A percentile compares a stretch with the other conserved stretches of the same genome.
phyloP scores from a whole-genome alignment of 257 asterid species.

The Nicotiana obtusifolia region DNA sequence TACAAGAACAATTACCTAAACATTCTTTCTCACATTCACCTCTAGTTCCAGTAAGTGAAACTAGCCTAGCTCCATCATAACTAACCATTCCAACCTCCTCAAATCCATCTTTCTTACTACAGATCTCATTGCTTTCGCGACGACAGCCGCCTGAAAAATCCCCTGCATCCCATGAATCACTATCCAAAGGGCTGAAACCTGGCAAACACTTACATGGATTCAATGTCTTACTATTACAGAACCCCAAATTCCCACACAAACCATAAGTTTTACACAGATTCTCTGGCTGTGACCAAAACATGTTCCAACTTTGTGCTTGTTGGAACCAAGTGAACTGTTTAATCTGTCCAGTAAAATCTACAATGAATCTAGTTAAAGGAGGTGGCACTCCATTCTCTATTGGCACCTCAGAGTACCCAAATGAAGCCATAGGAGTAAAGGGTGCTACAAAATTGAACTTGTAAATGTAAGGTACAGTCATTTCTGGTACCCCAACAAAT shows the following conservation, averaged over 20 bases:
- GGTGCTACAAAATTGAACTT: slow-evolving; percentile 45
- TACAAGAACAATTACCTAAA: slow-evolving; percentile 58
- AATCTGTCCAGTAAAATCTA: slow-evolving; percentile 60
- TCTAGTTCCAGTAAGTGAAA: slow-evolving; percentile 41
- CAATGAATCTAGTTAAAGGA: slow-evolving; percentile 56
- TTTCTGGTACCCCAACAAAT: slow-evolving; percentile 62
- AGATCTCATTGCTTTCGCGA: slow-evolving; percentile 26
- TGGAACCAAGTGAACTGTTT: slow-evolving; percentile 69
- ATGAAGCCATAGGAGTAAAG: slow-evolving; percentile 57
- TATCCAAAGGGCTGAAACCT: slow-evolving; percentile 45
- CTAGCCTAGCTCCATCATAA: slow-evolving; percentile 32
- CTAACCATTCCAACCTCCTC: slow-evolving; percentile 54
- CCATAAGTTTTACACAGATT: slow-evolving; percentile 46
- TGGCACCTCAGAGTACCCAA: slow-evolving; percentile 61
- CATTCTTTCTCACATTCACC: slow-evolving; percentile 50
- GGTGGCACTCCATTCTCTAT: slow-evolving; percentile 47
- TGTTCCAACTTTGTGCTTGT: slow-evolving; percentile 58
- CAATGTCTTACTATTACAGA: slow-evolving; percentile 38
- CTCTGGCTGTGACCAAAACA: slow-evolving; percentile 84
- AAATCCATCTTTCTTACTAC: slow-evolving; percentile 47
- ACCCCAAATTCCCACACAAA: slow-evolving; percentile 69
- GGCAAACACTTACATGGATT: slow-evolving; percentile 55
- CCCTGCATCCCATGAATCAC: slow-evolving; percentile 54
- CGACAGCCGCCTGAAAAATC: slow-evolving; percentile 64
- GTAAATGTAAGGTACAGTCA: slow-evolving; percentile 69